Percentiles rank a stretch among this genome's conserved stretches.
phyloP scores from a whole-genome alignment of 1,284 basidiomycete species.

The Microbotryum violaceum region DNA sequence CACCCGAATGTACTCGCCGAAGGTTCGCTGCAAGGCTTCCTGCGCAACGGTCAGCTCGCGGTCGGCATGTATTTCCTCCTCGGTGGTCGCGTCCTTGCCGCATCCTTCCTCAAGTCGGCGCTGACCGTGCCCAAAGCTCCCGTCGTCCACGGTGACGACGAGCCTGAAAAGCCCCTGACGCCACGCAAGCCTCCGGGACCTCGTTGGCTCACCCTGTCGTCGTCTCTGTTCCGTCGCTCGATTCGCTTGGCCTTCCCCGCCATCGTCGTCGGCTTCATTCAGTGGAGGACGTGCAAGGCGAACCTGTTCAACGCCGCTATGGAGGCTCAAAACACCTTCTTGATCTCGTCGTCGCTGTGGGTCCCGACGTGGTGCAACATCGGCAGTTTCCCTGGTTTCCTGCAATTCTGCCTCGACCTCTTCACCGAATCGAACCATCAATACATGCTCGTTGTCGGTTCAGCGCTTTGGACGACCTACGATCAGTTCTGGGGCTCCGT shows the following conservation, averaged over 20 bases:
- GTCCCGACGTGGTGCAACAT: slow-evolving; percentile 41
- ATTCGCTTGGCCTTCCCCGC: slow-evolving; percentile 43
- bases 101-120: slow-evolving; percentile 41
- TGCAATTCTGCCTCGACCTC: slow-evolving; percentile 40
- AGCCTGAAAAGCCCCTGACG: slow-evolving; percentile 35
- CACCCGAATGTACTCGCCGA: slow-evolving; percentile 39
- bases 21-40: slow-evolving; percentile 38
- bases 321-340: slow-evolving; percentile 33
- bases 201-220: slow-evolving; percentile 39
- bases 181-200: slow-evolving; percentile 35
- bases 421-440: slow-evolving; percentile 42
- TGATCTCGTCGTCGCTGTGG: slow-evolving; percentile 39
- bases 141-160: slow-evolving; percentile 39
- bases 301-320: slow-evolving; percentile 38
- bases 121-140: slow-evolving; percentile 38
- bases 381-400: slow-evolving; percentile 40
- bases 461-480: slow-evolving; percentile 43
- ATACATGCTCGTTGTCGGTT: slow-evolving; percentile 42
- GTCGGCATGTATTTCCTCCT: slow-evolving; percentile 42
- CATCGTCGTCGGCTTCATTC: slow-evolving; percentile 41
- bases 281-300: slow-evolving; percentile 40
- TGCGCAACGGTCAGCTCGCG: slow-evolving; percentile 39
- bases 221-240: slow-evolving; percentile 42
- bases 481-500: slow-evolving; percentile 45
- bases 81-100: slow-evolving; percentile 42